Base-by-base conservation (phyloP, 306 rosid genomes). In the Prunus armeniaca region DNA sequence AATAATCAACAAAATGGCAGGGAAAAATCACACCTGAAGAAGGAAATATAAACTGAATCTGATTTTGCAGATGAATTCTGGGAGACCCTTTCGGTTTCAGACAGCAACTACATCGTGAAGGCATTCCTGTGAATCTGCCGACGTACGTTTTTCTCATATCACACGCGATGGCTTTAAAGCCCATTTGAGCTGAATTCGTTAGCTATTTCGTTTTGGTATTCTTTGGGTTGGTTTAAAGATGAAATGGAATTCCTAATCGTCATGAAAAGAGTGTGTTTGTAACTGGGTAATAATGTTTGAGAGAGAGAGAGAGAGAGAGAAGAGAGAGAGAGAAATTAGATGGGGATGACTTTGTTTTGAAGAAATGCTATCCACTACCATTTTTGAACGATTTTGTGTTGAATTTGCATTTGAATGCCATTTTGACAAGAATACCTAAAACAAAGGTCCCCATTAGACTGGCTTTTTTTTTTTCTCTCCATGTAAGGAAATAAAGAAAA, bases 81-180 rank as follows among this genome's bases (percentile, higher is more conserved):
- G 57, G 68, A 76, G 71, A 82, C 79, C 88, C 86, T 83, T 80
- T 78, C 72, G 87, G 78, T 89, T 38, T 38, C 43, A 38, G 43
- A 38, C 86, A 65, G 89, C 83, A 73, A 70, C 17, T 1, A 84
- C 87, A 88, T 88, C 87, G 70, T 56, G 87, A 89, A 67, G 93
- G 45, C 52, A 71, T 82, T 4, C 90, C 88, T 5, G 87, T 79
- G 19, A 91, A 88, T 47, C 74, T 76, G 2, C 86, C 91, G 51
- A 77, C 83, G 62, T 87, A 38, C 43, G 43, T 38, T 38, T 38
- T 88, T 61, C 93, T 79, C 90, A 85, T 89, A 58, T 88, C 93
- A 65, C 87, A 87, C 24, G 91, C 82, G 38, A 85, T 50, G 3
- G 90, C 82, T 6, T 46, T 66, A 60, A 55, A 84, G 51, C 96